Percentiles rank a stretch among this genome's conserved stretches.
Evolutionary conservation across 805 yeast genomes (phyloP).

Genomic region (Ogataea zsoltii): DNA sequence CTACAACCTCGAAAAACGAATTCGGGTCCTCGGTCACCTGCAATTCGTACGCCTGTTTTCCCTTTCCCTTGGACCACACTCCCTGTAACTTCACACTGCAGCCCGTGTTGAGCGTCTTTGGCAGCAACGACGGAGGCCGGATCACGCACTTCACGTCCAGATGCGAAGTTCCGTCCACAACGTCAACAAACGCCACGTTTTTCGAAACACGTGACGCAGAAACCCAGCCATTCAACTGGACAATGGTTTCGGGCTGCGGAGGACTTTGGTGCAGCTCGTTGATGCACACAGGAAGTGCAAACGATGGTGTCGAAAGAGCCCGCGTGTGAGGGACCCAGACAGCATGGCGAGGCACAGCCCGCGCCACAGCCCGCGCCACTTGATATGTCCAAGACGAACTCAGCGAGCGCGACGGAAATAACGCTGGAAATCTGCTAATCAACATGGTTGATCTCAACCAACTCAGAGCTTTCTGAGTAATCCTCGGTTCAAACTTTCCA

Average conservation of each 20-base stretch:
- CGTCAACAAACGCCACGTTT: slow-evolving; percentile 75
- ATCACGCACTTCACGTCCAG: slow-evolving; percentile 57
- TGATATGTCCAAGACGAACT: too few species aligned
- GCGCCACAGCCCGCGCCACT: neutral
- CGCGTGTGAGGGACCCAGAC: neutral
- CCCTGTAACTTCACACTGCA: slow-evolving; percentile 33
- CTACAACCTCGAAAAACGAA: slow-evolving; percentile 47
- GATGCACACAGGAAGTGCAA: slow-evolving; percentile 26
- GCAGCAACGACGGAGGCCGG: slow-evolving; percentile 36
- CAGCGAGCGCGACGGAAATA: too few species aligned
- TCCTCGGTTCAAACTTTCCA: too few species aligned
- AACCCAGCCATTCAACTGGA: slow-evolving; percentile 71
- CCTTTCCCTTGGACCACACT: slow-evolving; percentile 44
- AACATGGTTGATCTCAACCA: too few species aligned
- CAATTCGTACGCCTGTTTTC: slow-evolving; percentile 56
- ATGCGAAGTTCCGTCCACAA: slow-evolving; percentile 73
- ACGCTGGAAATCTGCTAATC: too few species aligned
- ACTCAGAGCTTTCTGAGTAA: too few species aligned
- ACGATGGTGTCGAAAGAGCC: too few species aligned
- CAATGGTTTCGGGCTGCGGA: slow-evolving; percentile 36
- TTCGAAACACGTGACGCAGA: slow-evolving; percentile 71
- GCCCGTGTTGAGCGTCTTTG: slow-evolving; percentile 40
- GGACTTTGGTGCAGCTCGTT: slow-evolving; percentile 35
- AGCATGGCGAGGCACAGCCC: neutral
- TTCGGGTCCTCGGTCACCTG: slow-evolving; percentile 36